A percentile compares a stretch with the other conserved stretches of the same genome.
Evolutionary conservation across 2,329 filamentous ascomycete genomes (phyloP).

Genomic region (Phoma sp.): DNA sequence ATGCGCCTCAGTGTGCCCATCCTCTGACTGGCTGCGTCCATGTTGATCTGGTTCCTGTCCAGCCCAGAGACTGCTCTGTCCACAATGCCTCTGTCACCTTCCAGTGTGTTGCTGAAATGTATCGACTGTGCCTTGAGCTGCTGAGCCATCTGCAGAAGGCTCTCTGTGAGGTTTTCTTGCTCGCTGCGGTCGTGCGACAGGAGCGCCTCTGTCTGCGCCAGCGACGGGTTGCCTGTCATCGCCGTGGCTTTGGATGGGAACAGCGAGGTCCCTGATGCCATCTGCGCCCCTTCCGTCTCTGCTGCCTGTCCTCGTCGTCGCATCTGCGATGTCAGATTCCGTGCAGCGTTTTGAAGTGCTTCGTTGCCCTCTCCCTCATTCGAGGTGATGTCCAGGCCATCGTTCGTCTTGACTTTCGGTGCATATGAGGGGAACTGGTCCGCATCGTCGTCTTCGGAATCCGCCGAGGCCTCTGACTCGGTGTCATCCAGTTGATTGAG

Average conservation of each 20-base stretch:
- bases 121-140: conserved; percentile 77
- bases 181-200: conserved; percentile 79
- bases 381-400: conserved; percentile 41
- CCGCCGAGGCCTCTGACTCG: conserved; percentile 41
- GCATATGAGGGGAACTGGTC: conserved; percentile 51
- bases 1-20: conserved; percentile 81
- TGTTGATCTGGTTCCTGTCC: conserved; percentile 74
- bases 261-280: conserved; percentile 46
- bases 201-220: conserved; percentile 64
- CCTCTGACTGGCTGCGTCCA: conserved; percentile 75
- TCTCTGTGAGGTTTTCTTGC: conserved; percentile 81
- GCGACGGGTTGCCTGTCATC: conserved; percentile 34
- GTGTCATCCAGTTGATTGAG: conserved; percentile 64
- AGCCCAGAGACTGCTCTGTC: conserved; percentile 74
- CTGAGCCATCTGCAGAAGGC: conserved; percentile 79
- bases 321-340: conserved; percentile 43
- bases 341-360: conserved; percentile 42
- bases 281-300: conserved; percentile 29
- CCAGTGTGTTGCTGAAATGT: conserved; percentile 73
- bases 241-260: conserved; percentile 47
- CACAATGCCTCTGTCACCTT: conserved; percentile 75
- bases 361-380: conserved; percentile 38
- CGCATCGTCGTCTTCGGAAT: conserved; percentile 52
- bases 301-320: conserved; percentile 37
- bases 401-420: conserved; percentile 44